A percentile compares a stretch with the other conserved stretches of the same genome.
Evolutionary conservation across 2,329 filamentous ascomycete species (phyloP).

Genomic region (Chaetomium globosum): DNA sequence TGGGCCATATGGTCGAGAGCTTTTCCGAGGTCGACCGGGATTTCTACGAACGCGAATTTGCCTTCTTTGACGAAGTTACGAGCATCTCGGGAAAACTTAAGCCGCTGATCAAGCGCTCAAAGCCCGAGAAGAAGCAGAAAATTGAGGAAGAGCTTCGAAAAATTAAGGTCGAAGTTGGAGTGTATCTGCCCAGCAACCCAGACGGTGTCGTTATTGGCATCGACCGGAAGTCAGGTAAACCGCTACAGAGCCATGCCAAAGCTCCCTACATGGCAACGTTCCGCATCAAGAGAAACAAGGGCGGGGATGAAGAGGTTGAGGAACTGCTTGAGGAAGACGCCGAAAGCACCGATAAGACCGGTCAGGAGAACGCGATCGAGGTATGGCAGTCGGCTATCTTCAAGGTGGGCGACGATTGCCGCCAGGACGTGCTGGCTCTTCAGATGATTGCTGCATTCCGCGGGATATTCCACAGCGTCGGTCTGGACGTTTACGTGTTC

Average conservation of each 20-base stretch:
- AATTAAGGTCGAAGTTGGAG: slow-evolving; percentile 94
- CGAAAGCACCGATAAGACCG: slow-evolving; percentile 42
- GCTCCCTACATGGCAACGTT: slow-evolving; percentile 99
- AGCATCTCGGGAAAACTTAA: slow-evolving; percentile 93
- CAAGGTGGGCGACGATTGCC: slow-evolving; percentile 98
- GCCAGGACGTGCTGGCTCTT: slow-evolving; percentile 92
- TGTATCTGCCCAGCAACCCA: slow-evolving; percentile 95
- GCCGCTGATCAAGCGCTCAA: slow-evolving; percentile 86
- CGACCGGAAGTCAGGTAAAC: slow-evolving; percentile 96
- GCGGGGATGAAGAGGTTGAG: slow-evolving; percentile 54
- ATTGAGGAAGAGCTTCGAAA: slow-evolving; percentile 98
- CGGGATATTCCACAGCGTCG: slow-evolving; percentile 92
- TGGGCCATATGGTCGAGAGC: slow-evolving; percentile 76
- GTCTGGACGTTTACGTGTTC: slow-evolving; percentile 94
- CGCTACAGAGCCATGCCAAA: slow-evolving; percentile 95
- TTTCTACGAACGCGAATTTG: slow-evolving; percentile 93
- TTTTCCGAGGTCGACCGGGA: slow-evolving; percentile 77
- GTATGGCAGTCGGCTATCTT: slow-evolving; percentile 99
- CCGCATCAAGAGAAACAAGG: slow-evolving; percentile 81
- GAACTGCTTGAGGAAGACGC: slow-evolving; percentile 54
- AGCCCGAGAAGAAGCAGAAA: slow-evolving; percentile 97
- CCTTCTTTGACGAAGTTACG: slow-evolving; percentile 98
- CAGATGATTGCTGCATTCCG: slow-evolving; percentile 98
- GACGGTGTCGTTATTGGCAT: slow-evolving; percentile 97
- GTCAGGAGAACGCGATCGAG: slow-evolving; percentile 68